Evolutionary conservation across 2,329 filamentous ascomycete genomes (phyloP).

Genomic region (Pseudocercospora macadamiae): DNA sequence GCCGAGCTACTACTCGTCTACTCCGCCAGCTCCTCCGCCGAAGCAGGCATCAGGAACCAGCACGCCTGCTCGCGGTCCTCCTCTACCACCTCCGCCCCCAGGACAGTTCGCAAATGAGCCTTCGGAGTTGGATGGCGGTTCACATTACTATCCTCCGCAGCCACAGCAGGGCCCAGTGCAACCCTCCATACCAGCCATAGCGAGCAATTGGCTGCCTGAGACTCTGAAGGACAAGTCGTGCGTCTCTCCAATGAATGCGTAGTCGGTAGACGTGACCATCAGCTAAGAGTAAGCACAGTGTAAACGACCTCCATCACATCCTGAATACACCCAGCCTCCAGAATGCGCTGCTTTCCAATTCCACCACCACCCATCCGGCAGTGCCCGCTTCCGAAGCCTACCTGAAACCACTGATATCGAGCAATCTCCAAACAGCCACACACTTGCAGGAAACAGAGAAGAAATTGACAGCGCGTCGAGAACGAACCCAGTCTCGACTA

Average conservation of each 20-base stretch:
- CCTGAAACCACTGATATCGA: conserved; percentile 65
- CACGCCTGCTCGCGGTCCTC: conserved; percentile 49
- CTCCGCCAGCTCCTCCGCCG: conserved; percentile 54
- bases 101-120: conserved; percentile 35
- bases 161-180: conserved; percentile 20
- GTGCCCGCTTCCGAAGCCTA: conserved; percentile 66
- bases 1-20: conserved; percentile 45
- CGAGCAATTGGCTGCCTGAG: conserved; percentile 76
- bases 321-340: conserved; percentile 68
- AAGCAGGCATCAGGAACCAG: conserved; percentile 47
- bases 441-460: conserved; percentile 64
- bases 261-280: conserved; percentile 2
- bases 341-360: conserved; percentile 71
- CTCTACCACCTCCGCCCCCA: conserved; percentile 49
- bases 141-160: conserved; percentile 17
- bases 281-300: conserved; percentile 54
- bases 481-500: conserved; percentile 76
- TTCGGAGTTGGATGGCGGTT: conserved; percentile 32
- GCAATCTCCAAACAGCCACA: conserved; percentile 72
- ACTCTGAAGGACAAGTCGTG: conserved; percentile 81
- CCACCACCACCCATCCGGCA: conserved; percentile 71
- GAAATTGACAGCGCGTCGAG: conserved; percentile 63
- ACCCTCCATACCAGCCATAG: conserved; percentile 32
- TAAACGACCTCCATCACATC: conserved; percentile 74
- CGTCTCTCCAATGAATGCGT: conserved; percentile 34